Evolutionary conservation across 495 filamentous ascomycete species (phyloP), one percentile per base, ranked within the genome.

Genomic region (Penicillium angulare): DNA sequence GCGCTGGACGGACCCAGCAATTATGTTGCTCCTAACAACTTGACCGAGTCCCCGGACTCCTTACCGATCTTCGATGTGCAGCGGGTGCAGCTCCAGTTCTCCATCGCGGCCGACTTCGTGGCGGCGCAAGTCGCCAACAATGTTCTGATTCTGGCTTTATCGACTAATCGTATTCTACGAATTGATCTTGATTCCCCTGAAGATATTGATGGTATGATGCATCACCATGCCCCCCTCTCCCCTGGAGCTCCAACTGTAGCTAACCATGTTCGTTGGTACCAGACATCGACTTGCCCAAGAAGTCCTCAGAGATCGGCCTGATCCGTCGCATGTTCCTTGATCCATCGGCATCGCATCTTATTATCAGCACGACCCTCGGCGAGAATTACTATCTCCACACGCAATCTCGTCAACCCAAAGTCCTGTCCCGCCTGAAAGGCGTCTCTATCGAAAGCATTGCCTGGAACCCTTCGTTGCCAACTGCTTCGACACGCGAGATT

Each of bases 321-420:
- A 97, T 98, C 60, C 87, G 88, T 42, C 87, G 86, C 68, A 88
- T 97, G 83, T 98, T 98, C 70, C 85, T 98, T 48, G 93, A 98
- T 61, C 95, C 93, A 4, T 93, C 91, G 7, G 92, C 95, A 21
- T 96, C 90, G 2, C 93, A 98, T 71, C 71, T 98, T 15, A 82
- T 98, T 50, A 87, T 98, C 55, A 88, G 86, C 59, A 97, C 93
- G 2, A 86, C 90, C 9, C 81, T 90, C 20, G 90, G 89, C 65
- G 93, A 97, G 68, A 97, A 96, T 69, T 97, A 90, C 75, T 98
- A 98, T 67, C 85, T 98, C 9, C 93, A 97, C 66, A 91, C 90
- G 22, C 93, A 97, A 65, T 92, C 90, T 24, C 83, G 88, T 50
- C 88, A 91, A 59, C 89, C 90, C 7, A 88, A 93, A 50, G 78